Base-by-base conservation (phyloP, 345 rosid genomes). In the Lepidium sativum region DNA sequence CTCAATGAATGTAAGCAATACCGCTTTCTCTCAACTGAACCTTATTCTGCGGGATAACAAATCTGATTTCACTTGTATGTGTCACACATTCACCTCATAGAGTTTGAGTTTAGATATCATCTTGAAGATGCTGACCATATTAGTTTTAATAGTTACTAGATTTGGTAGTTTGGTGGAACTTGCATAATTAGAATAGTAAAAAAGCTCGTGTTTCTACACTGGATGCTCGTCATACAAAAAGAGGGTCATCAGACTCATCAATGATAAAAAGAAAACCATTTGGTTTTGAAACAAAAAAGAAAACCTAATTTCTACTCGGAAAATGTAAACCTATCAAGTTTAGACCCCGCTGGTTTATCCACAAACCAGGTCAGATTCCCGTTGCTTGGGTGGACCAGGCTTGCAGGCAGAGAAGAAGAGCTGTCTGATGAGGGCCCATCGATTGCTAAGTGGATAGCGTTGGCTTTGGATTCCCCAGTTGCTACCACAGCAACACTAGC, bases 351-450 rank as follows among this genome's bases (percentile, higher is more conserved):
- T 7, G 64, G 77, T 76, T 78, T 83, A 79, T 92, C 98, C 79
- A 89, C 52, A 75, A 92, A 89, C 97, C 98, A 92, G 6, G 80
- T 81, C 73, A 86, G 66, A 79, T 80, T 84, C 67, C 94, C 91
- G 11, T 73, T 74, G 11, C 71, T 64, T 4, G 88, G 97, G 67
- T 85, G 83, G 68, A 86, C 81, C 86, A 80, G 67, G 64, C 85
- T 70, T 17, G 91, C 87, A 54, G 98, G 95, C 55, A 82, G 60
- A 27, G 80, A 58, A 14, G 14, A 14, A 9, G 74, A n/a, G n/a
- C n/a, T 54, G 23, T 77, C 83, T 4, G 79, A 70, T 40, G 48
- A 80, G 7, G 55, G 4, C 6, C 64, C 84, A 25, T 86, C 86
- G 17, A 87, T 71, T 8, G 82, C 91, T 67, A 83, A 68, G 76